Conservation (phyloP, 345 rosid genomes). For the Aquilaria malaccensis region DNA sequence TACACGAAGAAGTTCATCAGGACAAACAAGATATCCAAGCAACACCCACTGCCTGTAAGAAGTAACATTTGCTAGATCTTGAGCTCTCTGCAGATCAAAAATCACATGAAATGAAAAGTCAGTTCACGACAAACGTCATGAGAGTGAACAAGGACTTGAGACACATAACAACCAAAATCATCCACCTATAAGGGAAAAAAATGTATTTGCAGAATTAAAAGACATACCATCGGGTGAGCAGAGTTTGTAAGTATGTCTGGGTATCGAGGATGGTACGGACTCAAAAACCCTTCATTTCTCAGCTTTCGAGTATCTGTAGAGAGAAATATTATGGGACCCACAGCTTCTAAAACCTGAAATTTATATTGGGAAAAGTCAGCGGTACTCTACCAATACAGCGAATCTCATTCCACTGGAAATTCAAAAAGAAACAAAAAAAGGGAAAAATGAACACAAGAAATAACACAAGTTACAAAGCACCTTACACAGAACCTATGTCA, state of each 20-base stretch:
- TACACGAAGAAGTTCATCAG: slow-evolving; percentile 96
- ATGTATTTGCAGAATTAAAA: slow-evolving; percentile 2
- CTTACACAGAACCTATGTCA: too few species aligned
- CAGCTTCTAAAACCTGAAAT: slow-evolving; percentile 95
- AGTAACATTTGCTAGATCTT: slow-evolving; percentile 97
- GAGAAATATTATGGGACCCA: slow-evolving; percentile 90
- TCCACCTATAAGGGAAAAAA: neutral
- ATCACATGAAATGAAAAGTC: slow-evolving; percentile 4
- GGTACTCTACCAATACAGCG: neutral
- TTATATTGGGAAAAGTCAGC: slow-evolving; percentile 15
- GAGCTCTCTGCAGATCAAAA: slow-evolving; percentile 70
- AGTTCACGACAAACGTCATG: neutral
- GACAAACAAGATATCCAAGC: slow-evolving; percentile 97
- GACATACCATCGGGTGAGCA: slow-evolving; percentile 95
- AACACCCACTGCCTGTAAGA: slow-evolving; percentile 96
- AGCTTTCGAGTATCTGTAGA: slow-evolving; percentile 95
- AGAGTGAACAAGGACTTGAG: neutral
- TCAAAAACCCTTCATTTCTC: slow-evolving; percentile 92
- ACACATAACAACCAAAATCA: neutral
- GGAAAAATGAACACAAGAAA: too few species aligned
- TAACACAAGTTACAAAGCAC: too few species aligned
- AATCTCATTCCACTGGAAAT: too few species aligned
- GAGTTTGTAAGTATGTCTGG: slow-evolving; percentile 97
- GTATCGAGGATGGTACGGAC: slow-evolving; percentile 97
- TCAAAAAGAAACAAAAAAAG: too few species aligned